phyloP scores from a whole-genome alignment of 2,329 filamentous ascomycete species.

The Paracorniculantispora psalliotae region DNA sequence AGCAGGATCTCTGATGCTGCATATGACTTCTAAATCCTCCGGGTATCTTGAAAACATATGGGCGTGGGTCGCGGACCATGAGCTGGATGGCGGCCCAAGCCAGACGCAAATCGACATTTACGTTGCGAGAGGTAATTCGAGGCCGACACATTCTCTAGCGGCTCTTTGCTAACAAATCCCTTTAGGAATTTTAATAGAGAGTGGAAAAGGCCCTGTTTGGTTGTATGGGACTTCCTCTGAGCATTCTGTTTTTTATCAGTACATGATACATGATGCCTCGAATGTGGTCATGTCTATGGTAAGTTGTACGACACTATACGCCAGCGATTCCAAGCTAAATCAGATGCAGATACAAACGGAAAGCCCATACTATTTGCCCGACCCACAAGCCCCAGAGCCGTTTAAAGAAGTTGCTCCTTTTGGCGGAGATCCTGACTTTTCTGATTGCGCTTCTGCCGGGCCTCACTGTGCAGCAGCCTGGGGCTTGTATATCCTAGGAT shows the following conservation, averaged over 20 bases:
- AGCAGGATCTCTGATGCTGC: slow-evolving; percentile 30
- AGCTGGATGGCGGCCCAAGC: slow-evolving; percentile 23
- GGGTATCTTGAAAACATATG: slow-evolving; percentile 23
- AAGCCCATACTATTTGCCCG: slow-evolving; percentile 1
- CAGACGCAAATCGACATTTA: slow-evolving; percentile 9
- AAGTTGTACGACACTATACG: neutral
- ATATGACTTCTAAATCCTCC: slow-evolving; percentile 25
- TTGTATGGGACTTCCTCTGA: slow-evolving; percentile 1
- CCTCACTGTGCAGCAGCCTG: slow-evolving; percentile 18
- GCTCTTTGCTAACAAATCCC: neutral
- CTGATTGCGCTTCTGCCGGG: slow-evolving; percentile 5
- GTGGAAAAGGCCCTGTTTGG: neutral
- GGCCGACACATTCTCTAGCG: neutral
- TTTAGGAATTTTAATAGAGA: slow-evolving; percentile 6
- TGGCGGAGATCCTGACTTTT: slow-evolving; percentile 1
- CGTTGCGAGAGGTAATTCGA: neutral
- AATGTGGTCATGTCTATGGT: slow-evolving; percentile 9
- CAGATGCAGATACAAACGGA: slow-evolving; percentile 5
- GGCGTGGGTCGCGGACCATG: slow-evolving; percentile 44
- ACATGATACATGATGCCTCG: neutral
- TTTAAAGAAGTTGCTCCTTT: neutral
- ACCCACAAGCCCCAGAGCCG: neutral
- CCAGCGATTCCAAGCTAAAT: neutral
- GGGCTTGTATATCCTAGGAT: slow-evolving; percentile 15
- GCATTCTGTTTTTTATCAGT: slow-evolving; percentile 6